These are phyloP conservation scores for Suillus americanus DNA, from an alignment of 768 basidiomycete genomes.

Conservation along the genomic window DNA sequence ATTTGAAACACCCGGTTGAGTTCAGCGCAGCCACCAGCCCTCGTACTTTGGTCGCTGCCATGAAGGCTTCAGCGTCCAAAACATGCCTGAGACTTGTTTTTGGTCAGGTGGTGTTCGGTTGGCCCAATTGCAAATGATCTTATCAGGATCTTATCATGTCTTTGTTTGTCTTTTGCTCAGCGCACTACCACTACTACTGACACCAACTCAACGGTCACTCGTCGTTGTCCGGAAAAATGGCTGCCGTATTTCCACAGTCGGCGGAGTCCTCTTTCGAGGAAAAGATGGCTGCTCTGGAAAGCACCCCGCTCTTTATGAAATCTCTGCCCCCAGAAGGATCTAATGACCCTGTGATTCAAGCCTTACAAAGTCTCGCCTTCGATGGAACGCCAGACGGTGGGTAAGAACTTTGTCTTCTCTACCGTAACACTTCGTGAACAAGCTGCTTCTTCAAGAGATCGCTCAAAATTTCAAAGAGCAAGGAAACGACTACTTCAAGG, in stretches of 20 bases:
- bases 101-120: conserved; percentile 8
- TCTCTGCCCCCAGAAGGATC: conserved; percentile 68
- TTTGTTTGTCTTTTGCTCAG: background rate
- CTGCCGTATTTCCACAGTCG: conserved; percentile 23
- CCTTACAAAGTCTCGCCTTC: conserved; percentile 80
- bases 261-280: conserved; percentile 27
- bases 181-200: background rate
- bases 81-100: background rate
- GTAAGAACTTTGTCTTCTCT: conserved; percentile 32
- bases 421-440: background rate
- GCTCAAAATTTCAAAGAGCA: conserved; percentile 93
- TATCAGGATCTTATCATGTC: conserved; percentile 6
- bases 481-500: conserved; percentile 92
- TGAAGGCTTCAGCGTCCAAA: conserved; percentile 8
- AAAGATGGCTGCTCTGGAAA: conserved; percentile 50
- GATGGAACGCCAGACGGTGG: conserved; percentile 94
- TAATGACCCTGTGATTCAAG: conserved; percentile 68
- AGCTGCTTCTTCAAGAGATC: conserved; percentile 53
- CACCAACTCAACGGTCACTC: background rate
- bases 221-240: conserved; percentile 21
- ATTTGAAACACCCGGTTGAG: conserved; percentile 53
- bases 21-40: conserved; percentile 65
- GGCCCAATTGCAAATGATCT: conserved; percentile 11
- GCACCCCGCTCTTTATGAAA: conserved; percentile 91
- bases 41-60: conserved; percentile 38